Evolutionary conservation across 371 early-diverging fungal genomes (phyloP).

Genomic region (Saksenaea oblongispora): DNA sequence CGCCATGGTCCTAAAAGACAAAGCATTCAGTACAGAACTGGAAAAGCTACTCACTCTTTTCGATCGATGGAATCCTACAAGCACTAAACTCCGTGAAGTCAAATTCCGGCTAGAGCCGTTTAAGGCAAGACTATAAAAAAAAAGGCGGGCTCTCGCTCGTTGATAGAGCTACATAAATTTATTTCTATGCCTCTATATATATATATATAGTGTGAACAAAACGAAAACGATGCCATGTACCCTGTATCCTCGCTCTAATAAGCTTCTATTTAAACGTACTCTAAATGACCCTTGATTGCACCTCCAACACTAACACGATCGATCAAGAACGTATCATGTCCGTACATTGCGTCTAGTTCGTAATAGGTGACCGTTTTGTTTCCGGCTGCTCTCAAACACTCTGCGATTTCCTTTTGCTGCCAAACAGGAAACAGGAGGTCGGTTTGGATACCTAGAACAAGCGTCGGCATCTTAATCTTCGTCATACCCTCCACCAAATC

Average conservation of each 20-base stretch:
- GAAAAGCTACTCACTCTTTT: constrained; percentile 60
- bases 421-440: constrained; percentile 93
- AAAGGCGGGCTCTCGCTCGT: too few species aligned
- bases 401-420: constrained; percentile 96
- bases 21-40: constrained; percentile 57
- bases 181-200: too few species aligned
- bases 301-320: constrained; percentile 88
- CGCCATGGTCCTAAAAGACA: constrained; percentile 52
- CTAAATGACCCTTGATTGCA: constrained; percentile 93
- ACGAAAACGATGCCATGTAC: too few species aligned
- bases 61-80: constrained; percentile 76
- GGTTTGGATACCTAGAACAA: constrained; percentile 92
- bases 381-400: constrained; percentile 76
- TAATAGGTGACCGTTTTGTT: constrained; percentile 92
- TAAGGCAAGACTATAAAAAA: constrained; percentile 22
- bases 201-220: too few species aligned
- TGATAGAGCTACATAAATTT: too few species aligned
- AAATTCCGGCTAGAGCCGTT: constrained; percentile 86
- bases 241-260: not conserved
- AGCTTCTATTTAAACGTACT: constrained; percentile 24
- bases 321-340: constrained; percentile 96
- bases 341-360: constrained; percentile 95
- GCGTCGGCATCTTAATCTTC: constrained; percentile 68
- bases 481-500: constrained; percentile 64
- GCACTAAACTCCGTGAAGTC: constrained; percentile 73